phyloP scores from a whole-genome alignment of 1,284 basidiomycete species.

The Leccinum huronense region DNA sequence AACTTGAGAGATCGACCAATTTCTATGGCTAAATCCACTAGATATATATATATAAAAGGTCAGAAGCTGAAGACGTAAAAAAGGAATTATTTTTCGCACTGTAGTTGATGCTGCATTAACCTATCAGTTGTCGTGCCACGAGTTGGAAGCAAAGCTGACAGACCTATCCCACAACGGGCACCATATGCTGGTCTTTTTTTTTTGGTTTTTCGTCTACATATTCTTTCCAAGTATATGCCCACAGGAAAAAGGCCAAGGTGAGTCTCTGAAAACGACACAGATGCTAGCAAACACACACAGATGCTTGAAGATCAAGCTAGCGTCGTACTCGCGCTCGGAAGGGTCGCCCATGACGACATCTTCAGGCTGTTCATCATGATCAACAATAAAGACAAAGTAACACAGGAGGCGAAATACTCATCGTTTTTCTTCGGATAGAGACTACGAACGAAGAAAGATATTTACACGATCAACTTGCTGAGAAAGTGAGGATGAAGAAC shows the following conservation, averaged over 20 bases:
- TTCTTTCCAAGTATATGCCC: constrained; percentile 74
- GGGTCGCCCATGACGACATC: constrained; percentile 67
- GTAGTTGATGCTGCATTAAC: constrained; percentile 61
- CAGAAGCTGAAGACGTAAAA: constrained; percentile 7
- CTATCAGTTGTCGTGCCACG: constrained; percentile 11
- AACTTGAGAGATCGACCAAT: constrained; percentile 62
- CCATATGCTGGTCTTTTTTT: constrained; percentile 51
- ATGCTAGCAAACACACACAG: constrained; percentile 48
- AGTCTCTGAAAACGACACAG: too few relatives aligned
- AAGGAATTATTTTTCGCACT: constrained; percentile 38
- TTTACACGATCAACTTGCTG: not conserved
- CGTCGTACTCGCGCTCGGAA: constrained; percentile 73
- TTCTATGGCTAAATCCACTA: constrained; percentile 65
- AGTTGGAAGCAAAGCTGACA: constrained; percentile 17
- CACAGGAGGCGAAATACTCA: constrained; percentile 7
- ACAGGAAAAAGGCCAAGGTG: constrained; percentile 36
- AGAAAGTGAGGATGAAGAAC: not conserved
- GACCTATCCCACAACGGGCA: constrained; percentile 72
- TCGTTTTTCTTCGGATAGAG: constrained; percentile 15
- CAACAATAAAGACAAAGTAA: constrained; percentile 7
- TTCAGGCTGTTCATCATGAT: constrained; percentile 15
- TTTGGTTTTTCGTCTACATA: constrained; percentile 45
- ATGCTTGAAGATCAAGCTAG: constrained; percentile 73
- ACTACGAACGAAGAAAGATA: constrained; percentile 12
- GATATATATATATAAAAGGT: not conserved